phyloP scores from a whole-genome alignment of 129 eudicot genomes.

The Scalesia atractyloides region DNA sequence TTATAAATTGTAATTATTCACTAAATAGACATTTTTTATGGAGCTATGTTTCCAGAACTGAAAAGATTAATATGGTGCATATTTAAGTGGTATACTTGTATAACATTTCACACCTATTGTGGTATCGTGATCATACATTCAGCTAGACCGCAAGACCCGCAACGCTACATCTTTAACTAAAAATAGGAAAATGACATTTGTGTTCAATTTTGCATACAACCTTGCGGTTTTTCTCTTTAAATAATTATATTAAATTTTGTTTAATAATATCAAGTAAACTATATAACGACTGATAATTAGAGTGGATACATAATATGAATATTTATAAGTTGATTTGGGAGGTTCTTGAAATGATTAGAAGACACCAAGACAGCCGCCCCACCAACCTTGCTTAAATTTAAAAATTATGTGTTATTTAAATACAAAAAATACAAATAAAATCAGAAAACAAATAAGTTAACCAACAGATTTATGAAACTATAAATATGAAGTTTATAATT shows the following conservation, averaged over 20 bases:
- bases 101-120: background rate
- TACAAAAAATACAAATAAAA: background rate
- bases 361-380: conserved; percentile 47
- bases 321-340: conserved; percentile 39
- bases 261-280: background rate
- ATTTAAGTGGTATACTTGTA: background rate
- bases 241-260: background rate
- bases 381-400: conserved; percentile 35
- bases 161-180: background rate
- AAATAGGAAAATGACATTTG: background rate
- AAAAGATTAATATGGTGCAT: background rate
- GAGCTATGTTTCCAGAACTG: background rate
- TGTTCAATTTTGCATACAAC: conserved; percentile 4
- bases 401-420: conserved; percentile 5
- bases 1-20: too few relatives aligned
- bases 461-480: too few relatives aligned
- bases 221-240: background rate
- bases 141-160: background rate
- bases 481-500: too few relatives aligned
- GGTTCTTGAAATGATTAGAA: conserved; percentile 47
- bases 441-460: too few relatives aligned
- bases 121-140: background rate
- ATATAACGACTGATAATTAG: conserved; percentile 9
- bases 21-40: background rate
- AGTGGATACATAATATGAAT: conserved; percentile 22